Evolutionary conservation across 306 rosid species (phyloP).

Genomic region (Alnus glutinosa): DNA sequence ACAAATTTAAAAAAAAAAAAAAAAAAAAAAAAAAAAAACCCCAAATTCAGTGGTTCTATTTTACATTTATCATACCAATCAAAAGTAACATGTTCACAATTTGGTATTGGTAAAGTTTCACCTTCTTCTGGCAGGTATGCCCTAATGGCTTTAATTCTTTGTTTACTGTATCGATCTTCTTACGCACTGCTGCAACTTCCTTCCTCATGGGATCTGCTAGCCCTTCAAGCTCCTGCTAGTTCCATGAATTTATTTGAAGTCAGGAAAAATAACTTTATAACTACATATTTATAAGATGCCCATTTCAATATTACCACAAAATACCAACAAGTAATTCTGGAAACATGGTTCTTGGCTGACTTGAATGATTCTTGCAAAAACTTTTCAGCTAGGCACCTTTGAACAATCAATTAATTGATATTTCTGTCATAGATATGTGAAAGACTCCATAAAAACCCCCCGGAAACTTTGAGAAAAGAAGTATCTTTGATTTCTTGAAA

Average conservation of each 20-base stretch:
- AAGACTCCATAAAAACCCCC: neutral
- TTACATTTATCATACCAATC: neutral
- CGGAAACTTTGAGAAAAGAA: neutral
- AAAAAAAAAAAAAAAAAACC: neutral
- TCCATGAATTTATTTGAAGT: conserved; percentile 7
- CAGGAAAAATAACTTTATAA: neutral
- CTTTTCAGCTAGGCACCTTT: neutral
- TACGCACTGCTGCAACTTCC: conserved; percentile 77
- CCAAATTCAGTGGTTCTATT: conserved; percentile 4
- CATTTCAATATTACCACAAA: neutral
- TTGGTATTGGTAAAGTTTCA: conserved; percentile 22
- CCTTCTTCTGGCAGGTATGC: conserved; percentile 94
- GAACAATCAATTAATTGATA: neutral
- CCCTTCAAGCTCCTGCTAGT: conserved; percentile 81
- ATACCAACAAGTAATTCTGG: neutral
- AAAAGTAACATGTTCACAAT: neutral
- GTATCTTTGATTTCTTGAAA: neutral
- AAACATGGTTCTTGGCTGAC: neutral
- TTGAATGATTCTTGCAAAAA: neutral
- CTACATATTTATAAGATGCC: no score
- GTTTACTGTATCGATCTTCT: conserved; percentile 88
- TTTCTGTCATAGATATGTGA: neutral
- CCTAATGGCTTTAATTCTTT: conserved; percentile 98
- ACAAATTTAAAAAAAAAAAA: conserved; percentile 1
- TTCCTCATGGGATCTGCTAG: conserved; percentile 95